Base-by-base conservation (phyloP, 2,329 filamentous ascomycete species). In the Teratosphaeria epicoccoides region DNA sequence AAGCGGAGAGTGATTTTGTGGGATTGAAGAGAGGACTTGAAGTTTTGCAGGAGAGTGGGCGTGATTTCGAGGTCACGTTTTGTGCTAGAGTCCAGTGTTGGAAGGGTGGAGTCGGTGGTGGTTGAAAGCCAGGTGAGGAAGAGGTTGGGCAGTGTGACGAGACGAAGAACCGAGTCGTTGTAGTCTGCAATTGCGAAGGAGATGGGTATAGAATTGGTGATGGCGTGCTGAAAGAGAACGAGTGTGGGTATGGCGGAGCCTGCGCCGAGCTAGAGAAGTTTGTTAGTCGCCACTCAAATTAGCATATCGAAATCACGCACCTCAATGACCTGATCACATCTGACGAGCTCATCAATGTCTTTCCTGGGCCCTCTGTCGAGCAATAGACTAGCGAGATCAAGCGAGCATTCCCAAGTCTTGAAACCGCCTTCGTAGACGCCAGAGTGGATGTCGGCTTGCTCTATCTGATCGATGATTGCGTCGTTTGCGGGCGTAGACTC, bases 341-440 rank as follows among this genome's bases (percentile, higher is more conserved):
- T 60, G 17, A 69, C 63, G 7, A 77, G 59, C 55, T 77, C 74
- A 53, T 76, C 74, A 48, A 76, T 66, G 56, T 74, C 71, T 56
- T 73, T 75, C 6, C 73, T 61, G 0, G 73, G 73, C 4, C 74
- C 74, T 6, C 72, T 69, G 49, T 76, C 73, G 1, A 76, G 65
- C 1, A 76, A 64, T 47, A 85, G 80, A 63, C 82, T 86, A 48
- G 87, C 85, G 17, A 93, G 74, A 65, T 93, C 87, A 49, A 89
- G 75, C 54, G 84, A 88, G 70, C 87, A 90, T 71, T 93, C 87
- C 87, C 87, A 93, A 62, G 85, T 90, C 73, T 93, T 93, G 73
- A 91, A 89, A 23, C 87, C 87, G 52, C 87, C 87, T 70, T 93
- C 87, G 69, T 93, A 93, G 54, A 91, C 80, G 49, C 87, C 87